Percentiles rank a stretch among this genome's conserved stretches.
Evolutionary conservation across 2,329 filamentous ascomycete genomes (phyloP).

Genomic region (Colletotrichum aenigma): DNA sequence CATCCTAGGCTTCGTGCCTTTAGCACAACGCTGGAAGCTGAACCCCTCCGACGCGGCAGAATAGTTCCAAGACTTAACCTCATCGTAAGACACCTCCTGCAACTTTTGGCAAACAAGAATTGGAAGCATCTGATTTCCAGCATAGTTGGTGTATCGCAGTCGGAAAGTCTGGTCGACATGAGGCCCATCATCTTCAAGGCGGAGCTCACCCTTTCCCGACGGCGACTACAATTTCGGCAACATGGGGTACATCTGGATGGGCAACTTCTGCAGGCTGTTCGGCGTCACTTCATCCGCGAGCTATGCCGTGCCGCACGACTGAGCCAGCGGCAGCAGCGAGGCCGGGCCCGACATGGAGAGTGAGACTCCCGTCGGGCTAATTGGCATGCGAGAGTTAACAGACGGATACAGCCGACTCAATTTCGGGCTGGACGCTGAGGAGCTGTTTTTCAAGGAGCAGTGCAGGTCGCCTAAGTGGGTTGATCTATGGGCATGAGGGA

Average conservation of each 20-base stretch:
- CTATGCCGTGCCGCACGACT: slow-evolving; percentile 42
- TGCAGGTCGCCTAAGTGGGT: slow-evolving; percentile 45
- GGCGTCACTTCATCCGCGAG: slow-evolving; percentile 49
- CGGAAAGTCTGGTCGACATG: neutral
- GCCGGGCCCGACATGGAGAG: slow-evolving; percentile 36
- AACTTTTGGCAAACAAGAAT: neutral
- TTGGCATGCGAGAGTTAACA: slow-evolving; percentile 61
- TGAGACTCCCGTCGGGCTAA: slow-evolving; percentile 56
- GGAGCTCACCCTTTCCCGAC: slow-evolving; percentile 47
- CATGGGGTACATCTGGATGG: slow-evolving; percentile 57
- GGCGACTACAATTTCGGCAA: slow-evolving; percentile 48
- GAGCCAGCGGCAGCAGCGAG: slow-evolving; percentile 30
- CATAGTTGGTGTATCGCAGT: neutral
- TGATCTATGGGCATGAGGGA: slow-evolving; percentile 26
- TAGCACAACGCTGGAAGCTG: neutral
- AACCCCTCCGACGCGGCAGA: neutral
- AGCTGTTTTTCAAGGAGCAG: slow-evolving; percentile 36
- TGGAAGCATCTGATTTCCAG: neutral
- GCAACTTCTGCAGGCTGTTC: slow-evolving; percentile 54
- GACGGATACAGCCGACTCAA: slow-evolving; percentile 51
- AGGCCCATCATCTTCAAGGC: slow-evolving; percentile 39
- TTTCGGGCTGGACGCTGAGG: slow-evolving; percentile 52
- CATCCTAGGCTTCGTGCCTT: neutral
- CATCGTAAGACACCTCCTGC: neutral
- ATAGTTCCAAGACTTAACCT: neutral